Conservation (phyloP, 1,139 yeast genomes). For the Candida glucosophila region DNA sequence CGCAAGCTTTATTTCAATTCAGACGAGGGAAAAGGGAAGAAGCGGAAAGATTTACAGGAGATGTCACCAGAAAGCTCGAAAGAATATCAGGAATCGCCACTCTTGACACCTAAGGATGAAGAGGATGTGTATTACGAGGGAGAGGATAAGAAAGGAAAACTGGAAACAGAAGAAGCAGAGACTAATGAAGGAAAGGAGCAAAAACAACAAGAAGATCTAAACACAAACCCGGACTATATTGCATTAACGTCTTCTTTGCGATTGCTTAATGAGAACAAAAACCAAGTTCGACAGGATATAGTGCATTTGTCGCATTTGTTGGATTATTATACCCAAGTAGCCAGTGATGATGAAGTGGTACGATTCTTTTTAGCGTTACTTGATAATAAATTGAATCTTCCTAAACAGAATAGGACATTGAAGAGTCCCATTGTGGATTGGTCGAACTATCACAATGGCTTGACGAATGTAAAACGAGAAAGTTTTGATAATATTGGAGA, state of each 20-base stretch:
- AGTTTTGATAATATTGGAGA: conserved; percentile 6
- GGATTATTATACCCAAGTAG: conserved; percentile 9
- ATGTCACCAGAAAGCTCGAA: conserved; percentile 15
- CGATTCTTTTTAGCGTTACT: conserved; percentile 21
- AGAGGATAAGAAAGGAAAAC: not conserved
- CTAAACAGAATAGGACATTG: conserved; percentile 26
- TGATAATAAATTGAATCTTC: conserved; percentile 24
- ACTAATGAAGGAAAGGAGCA: conserved; percentile 1
- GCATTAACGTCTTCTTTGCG: conserved; percentile 28
- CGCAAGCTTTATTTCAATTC: conserved; percentile 5
- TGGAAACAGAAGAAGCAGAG: conserved; percentile 9
- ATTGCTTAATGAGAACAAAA: conserved; percentile 17
- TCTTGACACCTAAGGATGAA: conserved; percentile 38
- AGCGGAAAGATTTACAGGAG: conserved; percentile 9
- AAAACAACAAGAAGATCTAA: conserved; percentile 8
- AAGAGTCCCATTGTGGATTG: conserved; percentile 32
- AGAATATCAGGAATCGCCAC: conserved; percentile 24
- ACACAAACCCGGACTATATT: conserved; percentile 30
- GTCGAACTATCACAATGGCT: conserved; percentile 19
- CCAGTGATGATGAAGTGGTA: conserved; percentile 17
- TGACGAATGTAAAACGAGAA: conserved; percentile 8
- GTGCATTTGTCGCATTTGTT: conserved; percentile 21
- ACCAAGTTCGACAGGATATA: conserved; percentile 22
- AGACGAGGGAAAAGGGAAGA: conserved; percentile 3
- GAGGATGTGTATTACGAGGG: conserved; percentile 16